Evolutionary conservation across 2,329 filamentous ascomycete species (phyloP).

Genomic region (Epichloe aotearoae): DNA sequence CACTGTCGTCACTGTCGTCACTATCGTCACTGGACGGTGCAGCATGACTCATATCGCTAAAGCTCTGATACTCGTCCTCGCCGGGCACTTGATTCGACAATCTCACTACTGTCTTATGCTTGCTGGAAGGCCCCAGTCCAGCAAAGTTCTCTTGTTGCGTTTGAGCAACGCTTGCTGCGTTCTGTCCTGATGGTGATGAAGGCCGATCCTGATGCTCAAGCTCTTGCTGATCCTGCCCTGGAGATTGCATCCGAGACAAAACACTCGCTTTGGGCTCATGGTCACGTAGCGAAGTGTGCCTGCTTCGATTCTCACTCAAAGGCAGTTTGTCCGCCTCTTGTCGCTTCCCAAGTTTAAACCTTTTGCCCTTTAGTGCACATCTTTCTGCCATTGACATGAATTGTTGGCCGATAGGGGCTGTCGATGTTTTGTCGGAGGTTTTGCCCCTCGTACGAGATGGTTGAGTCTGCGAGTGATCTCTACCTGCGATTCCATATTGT

Average conservation of each 20-base stretch:
- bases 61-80: slow-evolving; percentile 2
- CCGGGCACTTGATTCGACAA: slow-evolving; percentile 6
- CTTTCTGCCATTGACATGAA: slow-evolving; percentile 45
- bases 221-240: background rate
- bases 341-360: slow-evolving; percentile 35
- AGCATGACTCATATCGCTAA: background rate
- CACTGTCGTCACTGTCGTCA: slow-evolving; percentile 7
- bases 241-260: background rate
- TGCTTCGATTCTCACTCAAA: background rate
- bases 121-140: background rate
- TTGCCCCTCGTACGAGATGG: background rate
- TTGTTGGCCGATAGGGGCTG: slow-evolving; percentile 11
- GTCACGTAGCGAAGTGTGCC: too few relatives aligned
- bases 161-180: background rate
- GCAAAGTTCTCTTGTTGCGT: background rate
- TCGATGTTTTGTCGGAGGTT: background rate
- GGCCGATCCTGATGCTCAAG: background rate
- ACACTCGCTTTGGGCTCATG: background rate
- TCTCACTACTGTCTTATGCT: slow-evolving; percentile 7
- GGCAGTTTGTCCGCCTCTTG: slow-evolving; percentile 9
- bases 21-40: slow-evolving; percentile 6
- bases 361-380: slow-evolving; percentile 40
- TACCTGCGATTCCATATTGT: background rate
- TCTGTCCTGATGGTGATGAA: background rate
- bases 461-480: background rate